Evolutionary conservation across 768 basidiomycete genomes (phyloP), one percentile per base, ranked within the genome.

Genomic region (Daedaleopsis nitida): DNA sequence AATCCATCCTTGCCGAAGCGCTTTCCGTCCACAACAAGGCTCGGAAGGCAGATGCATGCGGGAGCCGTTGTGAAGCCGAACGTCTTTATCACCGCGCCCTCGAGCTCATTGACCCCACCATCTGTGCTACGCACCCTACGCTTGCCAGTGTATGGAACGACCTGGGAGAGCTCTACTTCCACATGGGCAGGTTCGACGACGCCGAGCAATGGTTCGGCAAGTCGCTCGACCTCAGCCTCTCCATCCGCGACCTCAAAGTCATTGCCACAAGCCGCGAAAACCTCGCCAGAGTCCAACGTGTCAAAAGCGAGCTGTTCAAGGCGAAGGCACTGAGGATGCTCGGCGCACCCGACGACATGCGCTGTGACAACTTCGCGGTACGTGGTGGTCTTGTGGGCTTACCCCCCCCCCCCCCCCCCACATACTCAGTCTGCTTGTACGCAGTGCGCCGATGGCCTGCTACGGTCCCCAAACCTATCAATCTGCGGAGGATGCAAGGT

Each of bases 211-310:
- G 76, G 57, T 65, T 79, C 11, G 64, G 61, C 35, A 70, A 74
- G 58, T 76, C 75, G 16, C 55, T 75, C n/a, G 62, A 68, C 14
- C 56, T 69, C 24, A 72, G 74, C 43, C 76, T 77, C 60, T 70
- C 70, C 5, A 55, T 47, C 16, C 62, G 62, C 17, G 62, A 63
- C 39, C 57, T 63, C 53, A 57, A 54, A 23, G 62, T 54, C 34
- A 63, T 63, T 34, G 75, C 75, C 9, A 72, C 69, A 10, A 73
- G 76, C 37, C 65, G 76, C 39, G 78, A 79, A 63, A 78, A 76
- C 56, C 70, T 78, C 17, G 79, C 72, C 1, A 67, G 72, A 34
- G 66, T 78, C 9, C 70, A 74, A 17, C 78, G 78, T 64, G 65
- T 70, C 14, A 65, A 67, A 52, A 76, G 75, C 12, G 63, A 76